Base-by-base conservation (phyloP, 345 rosid genomes). In the Salix suchowensis region DNA sequence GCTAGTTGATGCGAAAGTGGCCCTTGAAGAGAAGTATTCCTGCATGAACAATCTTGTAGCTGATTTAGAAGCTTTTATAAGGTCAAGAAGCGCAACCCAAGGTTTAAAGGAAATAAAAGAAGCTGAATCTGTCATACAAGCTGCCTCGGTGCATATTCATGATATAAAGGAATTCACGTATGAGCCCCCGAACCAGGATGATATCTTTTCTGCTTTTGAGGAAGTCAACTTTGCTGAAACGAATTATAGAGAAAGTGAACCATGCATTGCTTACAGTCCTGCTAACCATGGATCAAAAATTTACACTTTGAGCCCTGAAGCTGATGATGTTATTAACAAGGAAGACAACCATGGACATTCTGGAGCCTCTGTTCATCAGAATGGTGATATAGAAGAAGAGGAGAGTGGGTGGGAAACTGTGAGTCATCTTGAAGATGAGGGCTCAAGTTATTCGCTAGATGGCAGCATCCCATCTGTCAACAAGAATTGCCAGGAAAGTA, bases 381-480 rank as follows among this genome's bases (percentile, higher is more conserved):
- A 85, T 74, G 89, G 81, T 23, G 91, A 87, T 13, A 74, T 88
- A 0, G 93, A 92, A 80, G 97, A 93, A 73, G 97, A 92, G 67
- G 98, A 96, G 77, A 96, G 99, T 67, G 97, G 90, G 42, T 96
- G 99, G 99, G 99, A 96, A 87, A 92, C 99, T 14, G 96, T 88
- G 81, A 96, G 96, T 84, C 91, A 90, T 82, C 84, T 84, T 6
- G 97, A 92, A 74, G 98, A 92, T 74, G 95, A 89, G 76, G 93
- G 87, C 40, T 96, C 96, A 40, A 89, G 90, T 73, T 92, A 72
- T 85, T 91, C 97, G 7, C 93, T 83, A 0, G 92, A 91, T 39
- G 93, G 84, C 58, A 90, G 97, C 78, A 73, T 69, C 26, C 85
- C 81, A 74, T 88, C 93, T 36, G 81, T 79, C 26, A 89, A 79